Percentiles rank a stretch among this genome's conserved stretches.
Evolutionary conservation across 2,329 filamentous ascomycete species (phyloP).

Genomic region (Huntiella decipiens): DNA sequence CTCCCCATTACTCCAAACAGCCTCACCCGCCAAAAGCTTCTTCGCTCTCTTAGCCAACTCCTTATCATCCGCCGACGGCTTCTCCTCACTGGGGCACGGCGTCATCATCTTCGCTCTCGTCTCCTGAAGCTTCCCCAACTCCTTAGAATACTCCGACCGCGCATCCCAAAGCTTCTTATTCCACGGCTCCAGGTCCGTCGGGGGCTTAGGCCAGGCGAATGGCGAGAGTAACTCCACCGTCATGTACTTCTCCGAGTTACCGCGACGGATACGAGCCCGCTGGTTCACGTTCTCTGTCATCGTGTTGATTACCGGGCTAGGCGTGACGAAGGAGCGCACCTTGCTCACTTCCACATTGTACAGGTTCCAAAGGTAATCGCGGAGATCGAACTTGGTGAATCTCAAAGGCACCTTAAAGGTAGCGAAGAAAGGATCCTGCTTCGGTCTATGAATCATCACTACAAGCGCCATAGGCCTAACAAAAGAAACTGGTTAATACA

Average conservation of each 20-base stretch:
- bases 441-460: slow-evolving; percentile 53
- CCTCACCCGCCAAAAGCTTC: slow-evolving; percentile 38
- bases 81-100: slow-evolving; percentile 9
- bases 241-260: slow-evolving; percentile 72
- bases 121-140: slow-evolving; percentile 17
- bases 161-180: slow-evolving; percentile 40
- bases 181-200: slow-evolving; percentile 44
- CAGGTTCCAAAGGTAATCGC: slow-evolving; percentile 78
- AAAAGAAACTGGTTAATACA: not conserved
- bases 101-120: slow-evolving; percentile 5
- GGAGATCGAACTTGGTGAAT: slow-evolving; percentile 91
- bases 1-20: slow-evolving; percentile 37
- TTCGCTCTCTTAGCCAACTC: slow-evolving; percentile 41
- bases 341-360: slow-evolving; percentile 57
- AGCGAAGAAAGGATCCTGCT: slow-evolving; percentile 60
- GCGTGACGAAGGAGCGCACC: slow-evolving; percentile 47
- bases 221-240: slow-evolving; percentile 73
- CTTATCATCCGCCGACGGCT: slow-evolving; percentile 24
- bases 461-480: slow-evolving; percentile 62
- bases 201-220: slow-evolving; percentile 69
- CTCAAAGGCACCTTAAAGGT: slow-evolving; percentile 78
- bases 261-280: slow-evolving; percentile 34
- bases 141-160: slow-evolving; percentile 27
- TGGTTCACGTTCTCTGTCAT: slow-evolving; percentile 20
- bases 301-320: slow-evolving; percentile 26